Evolutionary conservation across 176 grass and related monocot genomes (phyloP), one percentile per base, ranked within the genome.

Genomic region (Microstegium vimineum): DNA sequence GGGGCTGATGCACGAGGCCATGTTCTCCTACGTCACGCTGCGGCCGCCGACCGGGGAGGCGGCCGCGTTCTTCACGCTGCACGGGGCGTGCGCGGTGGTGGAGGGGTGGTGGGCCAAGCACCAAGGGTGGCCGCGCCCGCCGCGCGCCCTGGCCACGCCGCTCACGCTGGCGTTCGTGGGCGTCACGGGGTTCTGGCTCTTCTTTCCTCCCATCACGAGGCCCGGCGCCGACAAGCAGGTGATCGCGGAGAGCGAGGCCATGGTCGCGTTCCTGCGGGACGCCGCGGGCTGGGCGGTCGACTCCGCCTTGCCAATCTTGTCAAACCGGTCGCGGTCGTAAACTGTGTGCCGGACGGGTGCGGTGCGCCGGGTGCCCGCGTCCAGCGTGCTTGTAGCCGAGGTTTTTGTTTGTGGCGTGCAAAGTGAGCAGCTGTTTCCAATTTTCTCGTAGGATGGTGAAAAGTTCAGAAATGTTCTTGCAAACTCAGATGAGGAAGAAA

Each of bases 11-110:
- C 93, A 96, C 76, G 93, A 96, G 80, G 70, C 62, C 6, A 86
- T 93, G 82, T 90, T 96, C 84, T 89, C 59, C 64, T 96, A 96
- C 90, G 11, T 76, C 32, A 96, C 93, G 35, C 64, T 93, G 35
- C 65, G 11, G 15, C 66, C 83, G 36, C 71, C 87, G 20, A 93
- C 88, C 6, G 90, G 93, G 35, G 90, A 96, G 88, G 88, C 41
- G 1, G 76, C 51, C 0, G 83, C 78, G 18, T 96, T 93, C 85
- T 93, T 96, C 83, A 11, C 67, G 40, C 86, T 96, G 71, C 90
- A 96, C 69, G 90, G 90, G 13, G 86, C 17, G 69, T 91, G 88
- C 86, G 71, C 68, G 14, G 80, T 82, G 75, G 76, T 78, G 38
- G 93, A 96, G 52, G 62, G 34, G 17, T 88, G 82, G 85, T 88